Conservation (phyloP, 805 yeast genomes). For the Yarrowia sp. region DNA sequence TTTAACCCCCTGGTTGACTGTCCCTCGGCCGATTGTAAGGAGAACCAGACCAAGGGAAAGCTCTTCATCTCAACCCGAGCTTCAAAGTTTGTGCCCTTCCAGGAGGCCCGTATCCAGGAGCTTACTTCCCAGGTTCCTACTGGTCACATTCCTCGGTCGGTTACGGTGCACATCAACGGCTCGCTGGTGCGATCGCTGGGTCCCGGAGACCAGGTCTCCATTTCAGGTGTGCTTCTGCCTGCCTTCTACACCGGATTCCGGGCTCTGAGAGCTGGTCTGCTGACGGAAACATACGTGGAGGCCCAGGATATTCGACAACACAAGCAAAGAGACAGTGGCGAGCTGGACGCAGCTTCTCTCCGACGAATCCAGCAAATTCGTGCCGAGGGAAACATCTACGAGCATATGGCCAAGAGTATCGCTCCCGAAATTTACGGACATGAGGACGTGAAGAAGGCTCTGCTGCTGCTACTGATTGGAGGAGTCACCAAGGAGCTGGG, state of each 20-base stretch:
- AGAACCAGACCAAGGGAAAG: constrained; percentile 82
- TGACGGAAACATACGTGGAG: constrained; percentile 90
- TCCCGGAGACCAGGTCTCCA: constrained; percentile 95
- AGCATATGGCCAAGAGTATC: constrained; percentile 76
- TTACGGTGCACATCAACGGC: constrained; percentile 87
- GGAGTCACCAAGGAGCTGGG: constrained; percentile 94
- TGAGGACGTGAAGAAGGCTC: constrained; percentile 85
- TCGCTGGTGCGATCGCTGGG: constrained; percentile 78
- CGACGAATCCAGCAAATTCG: constrained; percentile 54
- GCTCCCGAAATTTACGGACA: constrained; percentile 98
- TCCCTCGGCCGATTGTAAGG: constrained; percentile 71
- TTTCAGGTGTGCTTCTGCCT: constrained; percentile 89
- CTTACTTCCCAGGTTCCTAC: constrained; percentile 95
- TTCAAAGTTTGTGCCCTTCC: constrained; percentile 90
- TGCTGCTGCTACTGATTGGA: constrained; percentile 79
- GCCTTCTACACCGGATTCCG: constrained; percentile 93
- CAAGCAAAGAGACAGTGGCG: constrained; percentile 71
- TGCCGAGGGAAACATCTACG: constrained; percentile 67
- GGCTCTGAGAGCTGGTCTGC: constrained; percentile 86
- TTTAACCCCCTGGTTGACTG: constrained; percentile 89
- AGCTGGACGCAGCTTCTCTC: constrained; percentile 54
- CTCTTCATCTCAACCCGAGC: constrained; percentile 92
- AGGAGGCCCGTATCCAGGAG: constrained; percentile 93
- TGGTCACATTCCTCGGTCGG: constrained; percentile 91
- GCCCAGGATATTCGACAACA: constrained; percentile 84